Evolutionary conservation across 257 asterid genomes (phyloP), one percentile per base, ranked within the genome.

Genomic region (Vinca minor): DNA sequence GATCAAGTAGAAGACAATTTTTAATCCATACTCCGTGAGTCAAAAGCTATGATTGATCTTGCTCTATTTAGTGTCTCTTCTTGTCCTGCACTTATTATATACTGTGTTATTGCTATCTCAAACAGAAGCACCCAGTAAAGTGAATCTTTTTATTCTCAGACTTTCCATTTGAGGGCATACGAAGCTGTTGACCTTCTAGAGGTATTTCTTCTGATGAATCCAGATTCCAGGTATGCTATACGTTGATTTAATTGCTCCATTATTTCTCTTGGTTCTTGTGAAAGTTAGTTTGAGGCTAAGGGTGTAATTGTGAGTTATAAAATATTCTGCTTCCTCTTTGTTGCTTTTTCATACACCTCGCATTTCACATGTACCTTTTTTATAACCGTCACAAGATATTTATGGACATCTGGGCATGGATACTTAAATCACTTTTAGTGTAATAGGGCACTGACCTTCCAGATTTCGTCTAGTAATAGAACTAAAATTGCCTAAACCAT

Each of bases 141-240:
- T 72, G 23, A 59, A 38, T 39, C 62, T 66, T 70, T 59, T 69
- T 67, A n/a, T 60, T 74, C 73, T 65, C 92, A 93, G 99, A 70
- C 79, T 25, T 76, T 83, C 69, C 88, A 74, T 75, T 73, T 93
- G 82, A 93, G 80, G 72, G 75, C 86, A 65, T 68, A 80, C 74
- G 96, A 89, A 82, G 97, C 97, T 62, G 79, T 89, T 31, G 92
- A 79, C 56, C 76, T 84, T 74, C 78, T 93, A 77, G 95, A 86
- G 75, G 77, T 77, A 64, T 93, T 77, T 82, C 92, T 93, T 50
- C 77, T 83, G 25, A 93, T 93, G 99, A 82, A 82, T 73, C 99
- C 98, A n/a, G 87, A 88, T 69, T 23, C 79, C 67, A 88, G 95
- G 96, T 91, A 81, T 49, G 64, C n/a, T n/a, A 23, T 61, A 34